Evolutionary conservation across 768 basidiomycete species (phyloP), one percentile per base, ranked within the genome.

Genomic region (Leccinum subgranulosum): DNA sequence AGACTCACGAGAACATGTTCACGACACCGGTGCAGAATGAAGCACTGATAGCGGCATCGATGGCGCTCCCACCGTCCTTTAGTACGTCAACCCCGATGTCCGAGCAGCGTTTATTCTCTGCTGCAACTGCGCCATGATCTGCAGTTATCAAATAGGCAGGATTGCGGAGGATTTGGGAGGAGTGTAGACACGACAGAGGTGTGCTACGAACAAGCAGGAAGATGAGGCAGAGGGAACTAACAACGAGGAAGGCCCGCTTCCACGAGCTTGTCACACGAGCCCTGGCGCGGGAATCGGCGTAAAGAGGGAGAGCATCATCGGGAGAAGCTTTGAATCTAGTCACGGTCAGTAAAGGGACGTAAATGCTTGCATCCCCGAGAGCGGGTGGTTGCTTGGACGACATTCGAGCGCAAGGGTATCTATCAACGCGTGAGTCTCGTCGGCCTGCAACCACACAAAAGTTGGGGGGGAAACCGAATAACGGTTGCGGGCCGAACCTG

Each of bases 81-180:
- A 96, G 64, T 9, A 86, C 77, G 5, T 84, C 75, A 2, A 97
- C 84, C 3, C 95, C 96, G 49, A 97, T 85, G 45, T 89, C 74
- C 9, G 93, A 95, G 71, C 96, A 98, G 19, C 85, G 74, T 61
- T 82, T 79, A 71, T 94, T 93, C 76, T 98, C 95, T 27, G 87
- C 81, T 5, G 96, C 93, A 17, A 98, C 94, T 0, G 94, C 96
- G 5, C 91, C 96, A 60, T 87, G 74, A 31, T 79, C 75, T 0
- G 88, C 96, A 56, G 79, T 68, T 31, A 82, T 77, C 33, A 86
- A 76, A 62, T 83, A 86, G 17, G 80, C 80, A 0, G 81, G 80
- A 64, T 87, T 87, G 28, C 80, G 72, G 25, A 43, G 1, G 19
- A 55, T 43, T 28, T 8, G 41, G 43, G 6, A 45, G 8, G 14